A percentile compares a stretch with the other conserved stretches of the same genome.
Evolutionary conservation across 2,329 filamentous ascomycete genomes (phyloP).

Genomic region (Chlorencoelia australis): DNA sequence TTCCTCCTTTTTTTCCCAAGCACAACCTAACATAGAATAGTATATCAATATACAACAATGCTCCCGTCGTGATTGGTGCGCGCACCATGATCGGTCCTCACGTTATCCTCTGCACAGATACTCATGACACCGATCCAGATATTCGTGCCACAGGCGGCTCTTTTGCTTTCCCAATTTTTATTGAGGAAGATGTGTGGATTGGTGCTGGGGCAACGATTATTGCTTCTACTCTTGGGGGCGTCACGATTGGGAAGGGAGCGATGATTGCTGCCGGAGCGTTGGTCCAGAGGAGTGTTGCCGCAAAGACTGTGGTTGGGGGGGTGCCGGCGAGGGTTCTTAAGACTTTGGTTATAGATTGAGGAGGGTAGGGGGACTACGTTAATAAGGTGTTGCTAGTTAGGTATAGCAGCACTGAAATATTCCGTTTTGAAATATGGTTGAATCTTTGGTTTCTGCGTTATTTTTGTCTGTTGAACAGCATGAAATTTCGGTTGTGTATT

Average conservation of each 20-base stretch:
- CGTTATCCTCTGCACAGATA: constrained; percentile 60
- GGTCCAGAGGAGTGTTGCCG: constrained; percentile 29
- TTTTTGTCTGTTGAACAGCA: too few relatives aligned
- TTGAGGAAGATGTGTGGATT: constrained; percentile 47
- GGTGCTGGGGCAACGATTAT: constrained; percentile 40
- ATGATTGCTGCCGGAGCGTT: constrained; percentile 43
- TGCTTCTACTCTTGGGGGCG: too few relatives aligned
- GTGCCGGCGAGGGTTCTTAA: too few relatives aligned
- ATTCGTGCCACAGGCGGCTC: constrained; percentile 44
- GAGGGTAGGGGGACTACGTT: too few relatives aligned
- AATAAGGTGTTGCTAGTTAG: too few relatives aligned
- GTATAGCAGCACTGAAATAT: too few relatives aligned
- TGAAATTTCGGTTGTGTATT: too few relatives aligned
- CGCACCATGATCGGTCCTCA: constrained; percentile 50
- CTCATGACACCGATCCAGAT: constrained; percentile 56
- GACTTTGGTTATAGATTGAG: too few relatives aligned
- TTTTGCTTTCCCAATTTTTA: constrained; percentile 36
- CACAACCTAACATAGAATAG: constrained; percentile 9
- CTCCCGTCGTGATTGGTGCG: constrained; percentile 37
- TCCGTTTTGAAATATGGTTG: too few relatives aligned
- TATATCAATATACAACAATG: constrained; percentile 18
- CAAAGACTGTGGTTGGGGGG: too few relatives aligned
- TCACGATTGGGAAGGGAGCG: constrained; percentile 42
- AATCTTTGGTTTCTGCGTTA: too few relatives aligned
- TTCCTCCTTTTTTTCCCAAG: constrained; percentile 1